Conservation (phyloP, 169 alveolate genomes). For the Plasmodium gallinaceum region DNA sequence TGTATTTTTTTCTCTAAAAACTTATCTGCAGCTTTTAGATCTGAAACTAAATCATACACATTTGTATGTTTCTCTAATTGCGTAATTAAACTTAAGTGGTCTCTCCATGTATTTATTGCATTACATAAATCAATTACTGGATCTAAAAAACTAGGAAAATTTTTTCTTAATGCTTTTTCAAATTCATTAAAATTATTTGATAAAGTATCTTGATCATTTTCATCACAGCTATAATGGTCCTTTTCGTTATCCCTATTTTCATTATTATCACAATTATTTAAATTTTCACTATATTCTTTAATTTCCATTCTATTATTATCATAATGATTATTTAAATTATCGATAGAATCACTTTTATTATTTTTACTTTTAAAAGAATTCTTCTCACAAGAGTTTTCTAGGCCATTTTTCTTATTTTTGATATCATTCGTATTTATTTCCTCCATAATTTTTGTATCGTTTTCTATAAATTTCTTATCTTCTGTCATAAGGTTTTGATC, state of each 20-base stretch:
- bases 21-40: conserved; percentile 61
- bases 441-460: not conserved
- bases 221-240: not conserved
- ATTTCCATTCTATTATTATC: conserved; percentile 7
- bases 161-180: conserved; percentile 68
- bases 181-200: conserved; percentile 56
- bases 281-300: not conserved
- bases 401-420: not conserved
- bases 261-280: not conserved
- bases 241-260: not conserved
- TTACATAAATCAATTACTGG: conserved; percentile 69
- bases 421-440: not conserved
- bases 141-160: conserved; percentile 64
- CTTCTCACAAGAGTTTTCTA: not conserved
- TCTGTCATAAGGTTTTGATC: not conserved
- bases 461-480: not conserved
- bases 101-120: conserved; percentile 76
- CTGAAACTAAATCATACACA: conserved; percentile 74
- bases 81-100: conserved; percentile 50
- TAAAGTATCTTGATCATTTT: not conserved
- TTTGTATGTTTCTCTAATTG: conserved; percentile 73
- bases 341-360: not conserved
- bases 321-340: not conserved
- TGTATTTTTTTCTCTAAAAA: conserved; percentile 74
- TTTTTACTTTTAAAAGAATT: not conserved